Conservation (phyloP, 345 rosid genomes). For the Draba incana region DNA sequence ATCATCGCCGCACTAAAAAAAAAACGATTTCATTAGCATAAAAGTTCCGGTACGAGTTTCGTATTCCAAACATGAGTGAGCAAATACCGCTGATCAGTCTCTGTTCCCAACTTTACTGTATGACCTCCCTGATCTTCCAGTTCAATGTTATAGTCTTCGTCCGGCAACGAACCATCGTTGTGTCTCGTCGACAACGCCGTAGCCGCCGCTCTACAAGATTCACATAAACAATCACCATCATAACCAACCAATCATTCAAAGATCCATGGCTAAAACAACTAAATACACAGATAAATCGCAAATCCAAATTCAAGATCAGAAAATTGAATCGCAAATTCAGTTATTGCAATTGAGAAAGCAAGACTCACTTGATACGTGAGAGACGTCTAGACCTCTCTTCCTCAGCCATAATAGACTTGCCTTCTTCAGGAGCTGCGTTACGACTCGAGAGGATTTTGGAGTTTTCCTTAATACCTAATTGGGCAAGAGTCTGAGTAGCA, state of each 20-base stretch:
- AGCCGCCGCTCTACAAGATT: slow-evolving; percentile 71
- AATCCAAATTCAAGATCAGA: no score
- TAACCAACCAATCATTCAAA: no score
- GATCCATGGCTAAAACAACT: no score
- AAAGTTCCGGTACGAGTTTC: neutral
- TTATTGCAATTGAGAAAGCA: no score
- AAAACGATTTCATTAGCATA: neutral
- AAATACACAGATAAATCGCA: no score
- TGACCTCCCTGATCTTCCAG: slow-evolving; percentile 88
- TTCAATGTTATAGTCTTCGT: slow-evolving; percentile 74
- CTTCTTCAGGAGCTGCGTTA: slow-evolving; percentile 59
- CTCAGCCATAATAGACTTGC: slow-evolving; percentile 67
- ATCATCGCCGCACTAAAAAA: slow-evolving; percentile 73
- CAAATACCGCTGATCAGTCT: slow-evolving; percentile 76
- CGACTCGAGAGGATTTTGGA: slow-evolving; percentile 77
- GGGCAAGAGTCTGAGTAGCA: slow-evolving; percentile 47
- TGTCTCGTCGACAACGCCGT: slow-evolving; percentile 76
- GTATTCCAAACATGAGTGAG: neutral
- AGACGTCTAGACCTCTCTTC: slow-evolving; percentile 78
- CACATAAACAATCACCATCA: slow-evolving; percentile 12
- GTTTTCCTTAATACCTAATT: slow-evolving; percentile 71
- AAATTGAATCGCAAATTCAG: no score
- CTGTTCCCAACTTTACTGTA: slow-evolving; percentile 66
- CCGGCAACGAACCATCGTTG: slow-evolving; percentile 73
- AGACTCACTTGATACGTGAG: slow-evolving; percentile 72